Percentiles rank a stretch among this genome's conserved stretches.
Evolutionary conservation across 805 yeast species (phyloP).

Genomic region (Alloascoidea hylecoeti): DNA sequence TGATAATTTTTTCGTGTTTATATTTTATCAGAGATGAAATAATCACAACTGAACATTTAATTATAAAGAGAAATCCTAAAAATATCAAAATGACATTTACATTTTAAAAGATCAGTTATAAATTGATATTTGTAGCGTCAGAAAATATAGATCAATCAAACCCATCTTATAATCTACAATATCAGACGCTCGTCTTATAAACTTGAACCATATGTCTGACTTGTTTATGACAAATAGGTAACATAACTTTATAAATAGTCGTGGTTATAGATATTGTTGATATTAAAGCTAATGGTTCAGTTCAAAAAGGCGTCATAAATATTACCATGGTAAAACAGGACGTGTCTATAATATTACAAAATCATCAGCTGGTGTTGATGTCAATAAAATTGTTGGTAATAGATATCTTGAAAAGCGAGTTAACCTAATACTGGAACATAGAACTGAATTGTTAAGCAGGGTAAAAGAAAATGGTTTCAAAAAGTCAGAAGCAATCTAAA

Average conservation of each 20-base stretch:
- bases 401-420: constrained; percentile 98
- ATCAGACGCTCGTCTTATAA: too few species aligned
- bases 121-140: too few species aligned
- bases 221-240: too few species aligned
- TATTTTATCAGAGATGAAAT: too few species aligned
- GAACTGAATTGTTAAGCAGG: constrained; percentile 97
- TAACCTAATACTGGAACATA: constrained; percentile 97
- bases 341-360: constrained; percentile 97
- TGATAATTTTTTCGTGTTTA: too few species aligned
- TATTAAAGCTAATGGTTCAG: constrained; percentile 97
- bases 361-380: constrained; percentile 94
- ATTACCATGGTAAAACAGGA: constrained; percentile 99
- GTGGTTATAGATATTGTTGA: constrained; percentile 97
- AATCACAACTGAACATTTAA: too few species aligned
- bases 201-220: too few species aligned
- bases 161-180: too few species aligned
- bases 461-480: constrained; percentile 93
- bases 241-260: neutral
- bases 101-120: too few species aligned
- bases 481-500: constrained; percentile 83
- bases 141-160: too few species aligned
- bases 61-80: too few species aligned
- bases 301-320: constrained; percentile 99
- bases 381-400: constrained; percentile 98
- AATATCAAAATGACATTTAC: too few species aligned